These are phyloP conservation scores for Fusarium lateritium DNA, from an alignment of 2,329 filamentous ascomycete genomes.

Conservation along the genomic window DNA sequence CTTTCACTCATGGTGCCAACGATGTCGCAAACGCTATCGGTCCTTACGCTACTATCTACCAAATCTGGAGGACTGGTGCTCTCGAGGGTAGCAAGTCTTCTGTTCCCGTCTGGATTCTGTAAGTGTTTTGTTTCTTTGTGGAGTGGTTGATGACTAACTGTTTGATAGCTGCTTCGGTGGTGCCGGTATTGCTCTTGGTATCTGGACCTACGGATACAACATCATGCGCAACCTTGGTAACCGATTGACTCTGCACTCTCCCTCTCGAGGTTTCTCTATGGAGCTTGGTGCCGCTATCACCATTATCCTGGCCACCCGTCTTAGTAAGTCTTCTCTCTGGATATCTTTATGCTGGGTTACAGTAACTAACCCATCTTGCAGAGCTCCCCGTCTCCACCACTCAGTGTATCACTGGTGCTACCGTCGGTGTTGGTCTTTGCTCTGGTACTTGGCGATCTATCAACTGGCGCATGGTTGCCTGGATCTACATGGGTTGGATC, in stretches of 20 bases:
- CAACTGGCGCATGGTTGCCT: constrained; percentile 74
- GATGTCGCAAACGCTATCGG: constrained; percentile 75
- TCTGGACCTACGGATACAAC: constrained; percentile 76
- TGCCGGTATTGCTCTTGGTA: constrained; percentile 67
- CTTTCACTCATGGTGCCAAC: constrained; percentile 77
- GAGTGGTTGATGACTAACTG: background rate
- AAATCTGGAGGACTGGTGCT: constrained; percentile 68
- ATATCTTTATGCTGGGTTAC: rapidly evolving
- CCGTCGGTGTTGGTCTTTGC: constrained; percentile 74
- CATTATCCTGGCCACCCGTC: constrained; percentile 74
- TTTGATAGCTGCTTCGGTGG: constrained; percentile 61
- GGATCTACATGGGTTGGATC: constrained; percentile 74
- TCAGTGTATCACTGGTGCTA: constrained; percentile 75
- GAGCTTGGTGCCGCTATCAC: constrained; percentile 73
- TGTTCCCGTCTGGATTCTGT: constrained; percentile 73
- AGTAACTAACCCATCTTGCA: constrained; percentile 29
- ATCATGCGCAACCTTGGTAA: constrained; percentile 76
- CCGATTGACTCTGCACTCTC: constrained; percentile 73
- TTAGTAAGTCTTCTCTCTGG: constrained; percentile 55
- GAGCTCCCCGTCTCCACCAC: constrained; percentile 75
- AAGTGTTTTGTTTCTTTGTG: background rate
- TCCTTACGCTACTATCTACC: constrained; percentile 74
- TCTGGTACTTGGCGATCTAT: constrained; percentile 71
- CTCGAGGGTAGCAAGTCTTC: constrained; percentile 60
- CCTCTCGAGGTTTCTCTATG: constrained; percentile 72